Evolutionary conservation across 1,139 yeast species (phyloP).

Genomic region (Debaryomyces fabryi): DNA sequence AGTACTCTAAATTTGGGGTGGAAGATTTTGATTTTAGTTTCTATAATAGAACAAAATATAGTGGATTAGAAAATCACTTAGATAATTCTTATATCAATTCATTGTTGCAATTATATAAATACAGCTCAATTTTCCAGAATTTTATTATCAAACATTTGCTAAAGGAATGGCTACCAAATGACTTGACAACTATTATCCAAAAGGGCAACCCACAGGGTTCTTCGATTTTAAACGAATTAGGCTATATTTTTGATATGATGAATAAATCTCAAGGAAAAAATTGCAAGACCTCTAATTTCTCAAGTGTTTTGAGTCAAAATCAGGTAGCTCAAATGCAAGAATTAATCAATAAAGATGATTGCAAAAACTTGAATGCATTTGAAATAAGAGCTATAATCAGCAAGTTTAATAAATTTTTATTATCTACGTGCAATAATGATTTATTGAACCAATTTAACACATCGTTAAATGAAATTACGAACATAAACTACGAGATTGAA

Average conservation of each 20-base stretch:
- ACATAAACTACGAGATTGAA: conserved; percentile 42
- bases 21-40: conserved; percentile 90
- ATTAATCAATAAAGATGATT: conserved; percentile 54
- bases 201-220: conserved; percentile 45
- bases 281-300: conserved; percentile 77
- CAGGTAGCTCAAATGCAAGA: conserved; percentile 52
- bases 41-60: conserved; percentile 70
- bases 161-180: conserved; percentile 58
- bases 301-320: conserved; percentile 46
- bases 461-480: conserved; percentile 26
- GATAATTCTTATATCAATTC: conserved; percentile 84
- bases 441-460: conserved; percentile 35
- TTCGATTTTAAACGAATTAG: conserved; percentile 75
- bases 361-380: conserved; percentile 36
- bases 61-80: conserved; percentile 90
- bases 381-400: conserved; percentile 49
- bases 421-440: conserved; percentile 54
- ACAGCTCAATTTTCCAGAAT: conserved; percentile 72
- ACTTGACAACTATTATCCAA: conserved; percentile 27
- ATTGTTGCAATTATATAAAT: conserved; percentile 78
- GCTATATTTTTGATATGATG: conserved; percentile 90
- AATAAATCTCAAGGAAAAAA: conserved; percentile 71
- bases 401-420: conserved; percentile 60
- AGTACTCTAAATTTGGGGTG: conserved; percentile 89
- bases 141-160: conserved; percentile 58